These are phyloP conservation scores for Catunica adiposa DNA, from an alignment of 2,329 filamentous ascomycete genomes.

Conservation along the genomic window DNA sequence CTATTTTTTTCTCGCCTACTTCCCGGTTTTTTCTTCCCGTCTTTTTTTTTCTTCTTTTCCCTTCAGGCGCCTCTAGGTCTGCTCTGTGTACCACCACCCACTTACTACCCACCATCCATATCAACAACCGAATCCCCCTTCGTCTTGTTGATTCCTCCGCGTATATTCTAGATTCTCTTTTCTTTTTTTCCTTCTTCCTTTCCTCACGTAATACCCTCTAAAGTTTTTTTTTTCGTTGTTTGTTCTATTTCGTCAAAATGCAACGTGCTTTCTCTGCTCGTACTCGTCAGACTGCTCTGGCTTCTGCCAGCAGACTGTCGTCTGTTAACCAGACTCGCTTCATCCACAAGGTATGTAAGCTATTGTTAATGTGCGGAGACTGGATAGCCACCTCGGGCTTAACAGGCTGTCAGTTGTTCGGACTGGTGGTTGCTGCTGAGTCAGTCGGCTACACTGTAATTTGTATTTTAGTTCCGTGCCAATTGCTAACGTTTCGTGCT, in stretches of 20 bases:
- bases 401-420: no score
- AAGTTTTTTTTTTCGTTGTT: slow-evolving; percentile 17
- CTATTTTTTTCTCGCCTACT: slow-evolving; percentile 14
- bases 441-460: no score
- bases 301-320: slow-evolving; percentile 49
- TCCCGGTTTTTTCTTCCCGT: slow-evolving; percentile 10
- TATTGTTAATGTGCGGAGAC: no score
- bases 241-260: slow-evolving; percentile 45
- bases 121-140: neutral
- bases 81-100: slow-evolving; percentile 12
- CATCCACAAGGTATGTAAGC: slow-evolving; percentile 71
- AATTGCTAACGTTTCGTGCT: neutral
- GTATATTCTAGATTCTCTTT: slow-evolving; percentile 5
- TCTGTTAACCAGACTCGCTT: slow-evolving; percentile 78
- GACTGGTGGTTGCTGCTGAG: no score
- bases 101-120: neutral
- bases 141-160: neutral
- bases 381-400: no score
- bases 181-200: slow-evolving; percentile 16
- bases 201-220: slow-evolving; percentile 13
- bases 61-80: slow-evolving; percentile 14
- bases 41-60: slow-evolving; percentile 15
- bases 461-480: neutral
- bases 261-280: slow-evolving; percentile 83
- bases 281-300: slow-evolving; percentile 64